Evolutionary conservation across 768 basidiomycete species (phyloP), one percentile per base, ranked within the genome.

Genomic region (Rhizopogon vesiculosus): DNA sequence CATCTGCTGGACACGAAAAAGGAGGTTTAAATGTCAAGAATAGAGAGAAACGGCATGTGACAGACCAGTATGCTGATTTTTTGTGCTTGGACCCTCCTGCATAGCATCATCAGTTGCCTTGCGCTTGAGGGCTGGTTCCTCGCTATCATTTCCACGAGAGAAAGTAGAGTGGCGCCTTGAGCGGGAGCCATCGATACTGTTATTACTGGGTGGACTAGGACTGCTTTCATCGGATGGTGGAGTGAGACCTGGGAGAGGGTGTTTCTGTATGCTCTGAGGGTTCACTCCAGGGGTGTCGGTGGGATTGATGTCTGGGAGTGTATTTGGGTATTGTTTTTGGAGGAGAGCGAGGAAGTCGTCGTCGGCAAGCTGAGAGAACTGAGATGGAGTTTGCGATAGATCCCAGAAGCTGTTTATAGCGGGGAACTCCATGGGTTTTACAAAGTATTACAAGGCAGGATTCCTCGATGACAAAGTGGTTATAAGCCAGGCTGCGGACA

Each of bases 271-370:
- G 62, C 68, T 80, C 68, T 86, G 82, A 0, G 86, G 85, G 63
- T 87, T 81, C 56, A 87, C 74, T 55, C 74, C 76, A 59, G 78
- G 74, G 44, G 73, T 65, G 54, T 61, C 62, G 0, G 70, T 29
- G 13, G 63, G 56, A 50, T 59, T 61, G 46, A 59, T 42, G 51
- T 59, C 35, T 41, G 58, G 57, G 16, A 66, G 49, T 49, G 70
- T 62, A 19, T 69, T 61, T 35, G 81, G 75, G 64, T 87, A 90
- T 69, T 91, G 89, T 63, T 89, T 90, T 65, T 86, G 84, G 2
- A 92, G 77, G 50, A 91, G 77, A 10, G 85, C 81, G 43, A 91
- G 80, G 59, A 92, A 88, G 71, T 90, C 87, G 63, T 85, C 85
- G 65, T 91, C 88, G 10, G 83, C 77, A 42, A 90, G 70, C 43